Evolutionary conservation across 495 filamentous ascomycete species (phyloP), one percentile per base, ranked within the genome.

Genomic region (Penicillium cataractarum): DNA sequence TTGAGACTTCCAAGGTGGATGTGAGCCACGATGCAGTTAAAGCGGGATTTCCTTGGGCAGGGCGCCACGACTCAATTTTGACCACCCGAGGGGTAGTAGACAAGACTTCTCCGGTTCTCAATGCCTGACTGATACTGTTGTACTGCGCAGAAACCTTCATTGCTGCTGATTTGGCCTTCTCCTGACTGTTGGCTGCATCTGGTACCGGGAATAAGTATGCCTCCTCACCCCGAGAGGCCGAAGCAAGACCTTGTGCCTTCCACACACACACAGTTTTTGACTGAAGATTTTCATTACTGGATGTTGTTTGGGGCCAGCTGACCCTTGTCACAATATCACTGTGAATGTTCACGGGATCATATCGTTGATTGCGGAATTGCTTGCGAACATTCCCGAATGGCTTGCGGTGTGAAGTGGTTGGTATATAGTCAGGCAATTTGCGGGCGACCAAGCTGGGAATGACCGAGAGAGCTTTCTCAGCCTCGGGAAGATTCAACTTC

Each of bases 331-430:
- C 54, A 32, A 71, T 50, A 17, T 71, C 69, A 24, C 61, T 66
- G 24, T 68, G 69, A 7, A 58, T 27, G 26, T 51, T 66, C 0
- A 66, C 66, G 2, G 65, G 58, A 29, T 71, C 69, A 22, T 49
- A 62, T 10, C 59, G 55, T 32, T 71, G 69, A 9, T 71, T 71
- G 5, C 69, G 69, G 58, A 71, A 71, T 35, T 68, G 69, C 12
- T 33, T 55, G 17, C 65, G 61, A 7, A 71, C 51, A 52, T 55
- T 55, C 4, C 63, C 32, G n/a, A 71, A 65, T 0, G 65, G 60
- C n/a, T 65, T 65, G 8, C 12, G 19, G 2, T 53, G 24, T 2
- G 53, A 39, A 4, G 21, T 21, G 17, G 22, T 31, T 0, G 58
- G 35, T 2, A 40, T 27, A 8, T 26, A 54, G 6, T 58, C 19